phyloP scores from a whole-genome alignment of 176 grass and related monocot species.

The Calamus simplicifolius region DNA sequence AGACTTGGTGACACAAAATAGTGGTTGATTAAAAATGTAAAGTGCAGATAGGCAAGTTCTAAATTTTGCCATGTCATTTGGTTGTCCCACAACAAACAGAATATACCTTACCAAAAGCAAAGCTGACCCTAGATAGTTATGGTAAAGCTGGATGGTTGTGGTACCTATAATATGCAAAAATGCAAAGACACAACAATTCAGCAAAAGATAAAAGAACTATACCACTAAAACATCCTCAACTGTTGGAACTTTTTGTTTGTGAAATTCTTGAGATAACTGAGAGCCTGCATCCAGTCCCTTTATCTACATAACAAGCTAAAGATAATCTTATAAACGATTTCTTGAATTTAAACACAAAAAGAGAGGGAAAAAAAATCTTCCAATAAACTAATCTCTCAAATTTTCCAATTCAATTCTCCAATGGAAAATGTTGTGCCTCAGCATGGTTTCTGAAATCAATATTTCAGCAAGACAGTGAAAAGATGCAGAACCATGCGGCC shows the following conservation, averaged over 20 bases:
- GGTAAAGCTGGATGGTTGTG: too few relatives aligned
- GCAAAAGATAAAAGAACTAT: constrained; percentile 2
- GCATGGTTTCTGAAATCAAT: too few relatives aligned
- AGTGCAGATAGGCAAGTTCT: too few relatives aligned
- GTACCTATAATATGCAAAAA: neutral
- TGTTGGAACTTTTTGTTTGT: constrained; percentile 38
- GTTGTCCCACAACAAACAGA: too few relatives aligned
- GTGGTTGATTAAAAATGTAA: too few relatives aligned
- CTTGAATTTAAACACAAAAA: neutral
- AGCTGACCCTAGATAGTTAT: too few relatives aligned
- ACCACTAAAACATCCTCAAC: constrained; percentile 57
- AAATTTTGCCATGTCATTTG: too few relatives aligned
- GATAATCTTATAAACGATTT: constrained; percentile 4
- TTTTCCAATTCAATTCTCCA: neutral
- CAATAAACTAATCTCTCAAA: constrained; percentile 1
- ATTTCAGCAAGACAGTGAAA: too few relatives aligned
- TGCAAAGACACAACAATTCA: constrained; percentile 1
- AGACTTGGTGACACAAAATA: neutral
- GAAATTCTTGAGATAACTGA: constrained; percentile 37
- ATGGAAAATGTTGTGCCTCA: too few relatives aligned
- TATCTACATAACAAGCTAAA: constrained; percentile 58
- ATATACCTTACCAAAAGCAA: too few relatives aligned
- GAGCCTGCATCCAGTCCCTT: constrained; percentile 47
- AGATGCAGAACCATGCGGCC: too few relatives aligned
- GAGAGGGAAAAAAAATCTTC: neutral